Conservation (phyloP, 352 stramenopile species). For the Globisporangium barbulae region DNA sequence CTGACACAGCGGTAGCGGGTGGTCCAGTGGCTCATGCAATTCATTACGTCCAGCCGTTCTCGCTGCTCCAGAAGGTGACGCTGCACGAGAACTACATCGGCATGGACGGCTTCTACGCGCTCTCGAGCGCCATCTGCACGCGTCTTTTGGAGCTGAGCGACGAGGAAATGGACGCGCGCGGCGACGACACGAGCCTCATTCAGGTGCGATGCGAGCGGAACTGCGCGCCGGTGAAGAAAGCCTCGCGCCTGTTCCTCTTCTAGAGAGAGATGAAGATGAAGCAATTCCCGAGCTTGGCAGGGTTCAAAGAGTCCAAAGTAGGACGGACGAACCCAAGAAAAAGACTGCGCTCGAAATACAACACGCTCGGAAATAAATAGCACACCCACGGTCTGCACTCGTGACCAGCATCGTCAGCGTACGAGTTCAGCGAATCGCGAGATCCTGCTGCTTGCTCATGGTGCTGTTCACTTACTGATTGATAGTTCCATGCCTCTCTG, state of each 20-base stretch:
- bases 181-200: constrained; percentile 6
- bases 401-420: neutral
- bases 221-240: constrained; percentile 8
- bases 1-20: neutral
- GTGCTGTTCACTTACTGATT: neutral
- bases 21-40: too few species aligned
- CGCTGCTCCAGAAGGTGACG: constrained; percentile 26
- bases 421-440: neutral
- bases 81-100: constrained; percentile 72
- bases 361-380: constrained; percentile 10
- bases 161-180: constrained; percentile 9
- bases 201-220: constrained; percentile 12
- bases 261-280: neutral
- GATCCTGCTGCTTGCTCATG: neutral
- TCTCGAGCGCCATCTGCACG: constrained; percentile 40
- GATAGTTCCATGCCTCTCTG: too few species aligned
- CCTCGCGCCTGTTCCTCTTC: constrained; percentile 10
- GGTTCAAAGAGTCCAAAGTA: constrained; percentile 1
- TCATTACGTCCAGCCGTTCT: constrained; percentile 10
- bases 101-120: constrained; percentile 51
- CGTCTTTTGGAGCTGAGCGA: constrained; percentile 5
- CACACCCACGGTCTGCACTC: neutral
- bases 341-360: constrained; percentile 5
- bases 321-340: neutral
- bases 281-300: neutral